Percentiles rank a stretch among this genome's conserved stretches.
Conservation (phyloP, 768 basidiomycete species). For the Galerina sulciceps region DNA sequence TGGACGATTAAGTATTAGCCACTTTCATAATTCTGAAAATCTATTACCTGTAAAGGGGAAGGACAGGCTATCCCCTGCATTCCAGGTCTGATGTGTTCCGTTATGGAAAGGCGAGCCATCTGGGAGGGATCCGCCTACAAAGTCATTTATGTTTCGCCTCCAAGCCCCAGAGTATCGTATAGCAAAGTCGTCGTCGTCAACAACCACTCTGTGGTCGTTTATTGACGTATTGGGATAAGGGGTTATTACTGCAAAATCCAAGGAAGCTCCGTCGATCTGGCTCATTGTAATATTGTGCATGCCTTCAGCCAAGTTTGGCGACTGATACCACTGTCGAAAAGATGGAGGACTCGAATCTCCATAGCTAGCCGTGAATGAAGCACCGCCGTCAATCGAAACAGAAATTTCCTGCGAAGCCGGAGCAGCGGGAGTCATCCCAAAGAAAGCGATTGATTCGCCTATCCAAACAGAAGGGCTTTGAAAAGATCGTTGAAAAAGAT, state of each 20-base stretch:
- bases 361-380: slow-evolving; percentile 1
- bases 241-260: slow-evolving; percentile 20
- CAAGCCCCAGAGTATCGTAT: slow-evolving; percentile 24
- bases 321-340: slow-evolving; percentile 22
- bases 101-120: slow-evolving; percentile 8
- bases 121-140: slow-evolving; percentile 13
- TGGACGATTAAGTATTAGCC: not conserved
- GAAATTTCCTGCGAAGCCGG: slow-evolving; percentile 2
- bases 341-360: slow-evolving; percentile 8
- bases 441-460: slow-evolving; percentile 18
- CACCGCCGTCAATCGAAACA: slow-evolving; percentile 19
- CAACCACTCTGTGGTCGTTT: slow-evolving; percentile 24
- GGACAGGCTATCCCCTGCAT: slow-evolving; percentile 7
- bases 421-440: slow-evolving; percentile 12
- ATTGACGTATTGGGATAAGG: slow-evolving; percentile 19
- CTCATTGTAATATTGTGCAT: slow-evolving; percentile 17
- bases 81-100: slow-evolving; percentile 8
- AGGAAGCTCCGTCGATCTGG: slow-evolving; percentile 17
- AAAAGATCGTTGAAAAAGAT: not conserved
- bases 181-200: slow-evolving; percentile 24
- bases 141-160: slow-evolving; percentile 12
- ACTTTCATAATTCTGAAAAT: not conserved
- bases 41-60: slow-evolving; percentile 14
- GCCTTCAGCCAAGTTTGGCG: slow-evolving; percentile 16
- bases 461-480: not conserved